phyloP scores from a whole-genome alignment of 768 basidiomycete species.

The Mycena indigotica region DNA sequence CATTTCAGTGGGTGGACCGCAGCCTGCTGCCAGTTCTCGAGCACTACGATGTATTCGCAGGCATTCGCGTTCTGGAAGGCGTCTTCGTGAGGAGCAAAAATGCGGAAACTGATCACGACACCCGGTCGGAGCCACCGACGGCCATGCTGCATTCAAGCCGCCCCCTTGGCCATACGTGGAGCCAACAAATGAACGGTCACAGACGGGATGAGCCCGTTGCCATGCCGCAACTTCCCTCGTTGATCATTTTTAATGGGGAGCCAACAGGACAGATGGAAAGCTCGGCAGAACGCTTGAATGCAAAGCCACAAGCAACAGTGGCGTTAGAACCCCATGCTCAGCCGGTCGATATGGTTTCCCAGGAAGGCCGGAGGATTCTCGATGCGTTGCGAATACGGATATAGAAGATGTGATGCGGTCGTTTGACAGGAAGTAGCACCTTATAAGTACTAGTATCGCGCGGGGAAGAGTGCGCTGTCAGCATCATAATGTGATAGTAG shows the following conservation, averaged over 20 bases:
- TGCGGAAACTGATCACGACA: conserved; percentile 1
- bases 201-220: not conserved
- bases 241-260: too few relatives aligned
- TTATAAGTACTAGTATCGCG: too few relatives aligned
- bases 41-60: conserved; percentile 51
- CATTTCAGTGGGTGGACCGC: conserved; percentile 49
- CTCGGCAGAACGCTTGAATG: not conserved
- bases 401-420: too few relatives aligned
- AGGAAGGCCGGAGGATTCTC: conserved; percentile 18
- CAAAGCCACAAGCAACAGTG: too few relatives aligned
- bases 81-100: conserved; percentile 56
- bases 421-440: too few relatives aligned
- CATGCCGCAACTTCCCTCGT: not conserved
- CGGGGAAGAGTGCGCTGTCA: too few relatives aligned
- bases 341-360: not conserved
- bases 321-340: too few relatives aligned
- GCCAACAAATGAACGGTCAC: not conserved
- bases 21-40: conserved; percentile 51
- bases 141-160: not conserved
- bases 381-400: conserved; percentile 13
- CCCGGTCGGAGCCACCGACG: not conserved
- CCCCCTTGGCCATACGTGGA: not conserved
- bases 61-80: conserved; percentile 49
- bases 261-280: not conserved
- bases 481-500: too few relatives aligned